phyloP scores from a whole-genome alignment of 768 basidiomycete species.

The Termitomyces sp. region DNA sequence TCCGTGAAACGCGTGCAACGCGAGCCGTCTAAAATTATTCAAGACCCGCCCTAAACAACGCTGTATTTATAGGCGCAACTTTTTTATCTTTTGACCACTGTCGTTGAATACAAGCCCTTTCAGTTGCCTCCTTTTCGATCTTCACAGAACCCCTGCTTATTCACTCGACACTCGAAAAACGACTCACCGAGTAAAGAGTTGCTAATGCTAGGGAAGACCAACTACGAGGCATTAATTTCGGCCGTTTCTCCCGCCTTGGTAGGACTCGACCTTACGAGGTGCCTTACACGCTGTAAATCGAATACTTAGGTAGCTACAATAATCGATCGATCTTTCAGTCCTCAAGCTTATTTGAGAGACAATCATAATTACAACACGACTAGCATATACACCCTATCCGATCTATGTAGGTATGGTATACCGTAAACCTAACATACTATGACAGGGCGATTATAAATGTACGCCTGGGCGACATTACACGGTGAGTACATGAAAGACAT shows the following conservation, averaged over 20 bases:
- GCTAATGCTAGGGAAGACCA: slow-evolving; percentile 46
- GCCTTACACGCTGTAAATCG: slow-evolving; percentile 33
- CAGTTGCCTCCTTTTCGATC: no score
- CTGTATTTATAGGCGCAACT: background rate
- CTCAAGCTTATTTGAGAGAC: background rate
- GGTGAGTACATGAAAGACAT: background rate
- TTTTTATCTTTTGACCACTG: background rate
- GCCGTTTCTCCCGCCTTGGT: slow-evolving; percentile 32
- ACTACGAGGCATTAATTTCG: slow-evolving; percentile 52
- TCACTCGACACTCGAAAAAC: slow-evolving; percentile 38
- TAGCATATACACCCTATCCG: background rate
- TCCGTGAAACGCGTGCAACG: background rate
- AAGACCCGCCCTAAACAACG: background rate
- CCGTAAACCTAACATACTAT: background rate
- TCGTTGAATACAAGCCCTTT: no score
- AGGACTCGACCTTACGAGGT: slow-evolving; percentile 57
- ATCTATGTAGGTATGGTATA: background rate
- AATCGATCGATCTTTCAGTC: no score
- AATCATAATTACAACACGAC: background rate
- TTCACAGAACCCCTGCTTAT: slow-evolving; percentile 24
- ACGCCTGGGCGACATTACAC: background rate
- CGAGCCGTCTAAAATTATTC: no score
- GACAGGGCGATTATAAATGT: background rate
- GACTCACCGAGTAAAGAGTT: slow-evolving; percentile 40
- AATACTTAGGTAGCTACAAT: no score